Evolutionary conservation across 176 grass and related monocot genomes (phyloP).

Genomic region (Triticum aestivum): IWGSC_CS_RefSeq_v2.1 NC_057812.1:520588078-520588577

Average conservation of each 20-base stretch:
- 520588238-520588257: background rate
- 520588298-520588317: background rate
- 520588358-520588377: background rate
- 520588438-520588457: background rate
- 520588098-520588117: background rate
- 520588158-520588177: constrained; percentile 61
- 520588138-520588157: constrained; percentile 47
- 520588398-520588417: background rate
- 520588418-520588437: background rate
- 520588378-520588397: background rate
- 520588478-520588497: background rate
- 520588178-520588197: constrained; percentile 57
- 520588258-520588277: constrained; percentile 8
- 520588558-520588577: background rate
- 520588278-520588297: background rate
- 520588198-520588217: background rate
- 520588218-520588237: background rate
- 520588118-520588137: constrained; percentile 55
- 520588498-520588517: background rate
- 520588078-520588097: background rate
- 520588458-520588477: background rate
- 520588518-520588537: background rate
- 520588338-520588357: background rate
- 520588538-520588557: background rate
- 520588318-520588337: background rate